Conservation (phyloP, 2,329 filamentous ascomycete genomes). For the Trichoderma sp. region DNA sequence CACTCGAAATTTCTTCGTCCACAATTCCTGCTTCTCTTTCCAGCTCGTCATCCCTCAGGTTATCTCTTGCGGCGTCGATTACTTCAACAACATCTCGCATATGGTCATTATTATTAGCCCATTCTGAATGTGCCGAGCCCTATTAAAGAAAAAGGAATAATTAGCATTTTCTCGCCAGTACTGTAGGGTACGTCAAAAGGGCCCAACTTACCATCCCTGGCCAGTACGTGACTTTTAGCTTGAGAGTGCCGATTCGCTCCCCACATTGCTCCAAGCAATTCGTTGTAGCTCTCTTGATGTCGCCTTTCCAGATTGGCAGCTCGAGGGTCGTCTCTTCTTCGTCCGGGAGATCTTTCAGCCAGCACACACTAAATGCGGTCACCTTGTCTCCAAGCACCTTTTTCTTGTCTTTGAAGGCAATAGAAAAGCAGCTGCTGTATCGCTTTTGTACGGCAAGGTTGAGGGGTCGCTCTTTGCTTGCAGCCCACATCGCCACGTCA, state of each 20-base stretch:
- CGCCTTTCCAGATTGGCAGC: conserved; percentile 67
- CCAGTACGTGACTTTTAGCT: conserved; percentile 42
- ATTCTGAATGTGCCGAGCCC: conserved; percentile 41
- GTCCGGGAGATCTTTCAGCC: conserved; percentile 69
- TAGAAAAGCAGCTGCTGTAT: conserved; percentile 58
- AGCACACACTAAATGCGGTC: conserved; percentile 64
- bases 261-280: conserved; percentile 49
- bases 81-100: conserved; percentile 49
- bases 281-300: conserved; percentile 49
- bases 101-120: conserved; percentile 40
- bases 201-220: conserved; percentile 38
- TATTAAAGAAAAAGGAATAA: conserved; percentile 18
- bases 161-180: neutral
- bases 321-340: conserved; percentile 62
- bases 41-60: conserved; percentile 35
- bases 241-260: conserved; percentile 49
- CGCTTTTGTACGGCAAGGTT: conserved; percentile 61
- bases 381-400: conserved; percentile 33
- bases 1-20: conserved; percentile 37
- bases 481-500: conserved; percentile 53
- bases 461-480: conserved; percentile 47
- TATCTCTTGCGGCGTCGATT: conserved; percentile 45
- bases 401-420: conserved; percentile 50
- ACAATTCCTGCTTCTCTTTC: conserved; percentile 42
- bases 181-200: neutral